These are phyloP conservation scores for Corchorus olitorius DNA, from an alignment of 345 rosid genomes.

Conservation along the genomic window DNA sequence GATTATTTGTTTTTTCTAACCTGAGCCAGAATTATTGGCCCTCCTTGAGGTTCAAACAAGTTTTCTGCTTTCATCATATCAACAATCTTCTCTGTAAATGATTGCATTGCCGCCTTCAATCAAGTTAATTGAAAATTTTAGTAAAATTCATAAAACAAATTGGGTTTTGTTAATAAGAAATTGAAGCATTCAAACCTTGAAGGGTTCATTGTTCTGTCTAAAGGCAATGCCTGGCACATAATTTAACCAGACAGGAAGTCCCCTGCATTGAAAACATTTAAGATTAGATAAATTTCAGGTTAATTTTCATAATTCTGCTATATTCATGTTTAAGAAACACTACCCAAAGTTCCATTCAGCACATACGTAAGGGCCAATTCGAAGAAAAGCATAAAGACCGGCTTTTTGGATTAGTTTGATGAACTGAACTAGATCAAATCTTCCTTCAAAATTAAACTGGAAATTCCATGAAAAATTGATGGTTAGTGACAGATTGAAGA, in stretches of 20 bases:
- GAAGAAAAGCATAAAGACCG: conserved; percentile 84
- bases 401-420: conserved; percentile 76
- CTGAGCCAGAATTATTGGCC: conserved; percentile 10
- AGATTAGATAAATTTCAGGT: background rate
- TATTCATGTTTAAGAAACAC: background rate
- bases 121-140: background rate
- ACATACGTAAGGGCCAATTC: conserved; percentile 93
- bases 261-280: conserved; percentile 45
- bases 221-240: conserved; percentile 74
- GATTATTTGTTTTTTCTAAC: background rate
- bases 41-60: conserved; percentile 13
- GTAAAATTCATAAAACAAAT: background rate
- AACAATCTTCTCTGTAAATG: conserved; percentile 4
- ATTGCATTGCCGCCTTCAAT: conserved; percentile 9
- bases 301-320: background rate
- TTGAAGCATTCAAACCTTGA: conserved; percentile 53
- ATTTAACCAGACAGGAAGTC: conserved; percentile 96
- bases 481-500: background rate
- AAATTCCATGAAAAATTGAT: background rate
- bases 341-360: conserved; percentile 99
- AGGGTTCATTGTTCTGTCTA: conserved; percentile 81
- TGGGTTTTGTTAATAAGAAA: background rate
- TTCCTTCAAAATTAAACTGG: conserved; percentile 80
- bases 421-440: conserved; percentile 79
- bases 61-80: conserved; percentile 12